Base-by-base conservation (phyloP, 2,329 filamentous ascomycete genomes). In the Ceratocystis papillata region DNA sequence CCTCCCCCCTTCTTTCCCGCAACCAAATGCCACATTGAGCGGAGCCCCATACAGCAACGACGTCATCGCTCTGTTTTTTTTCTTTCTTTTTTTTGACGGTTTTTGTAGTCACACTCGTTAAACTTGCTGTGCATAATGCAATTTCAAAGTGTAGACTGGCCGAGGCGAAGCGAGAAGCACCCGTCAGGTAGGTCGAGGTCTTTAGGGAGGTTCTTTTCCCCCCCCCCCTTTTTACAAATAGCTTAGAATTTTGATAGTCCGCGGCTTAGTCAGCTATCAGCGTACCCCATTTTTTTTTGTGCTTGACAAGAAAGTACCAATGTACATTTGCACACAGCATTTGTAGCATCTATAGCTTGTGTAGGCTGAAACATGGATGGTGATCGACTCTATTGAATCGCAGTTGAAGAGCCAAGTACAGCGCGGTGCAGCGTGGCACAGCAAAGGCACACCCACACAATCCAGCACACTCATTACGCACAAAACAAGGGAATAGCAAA, bases 271-370 rank as follows among this genome's bases (percentile, higher is more conserved):
- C 48, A 53, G 48, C 48, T 25, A 25, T 15, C 15, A 12, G 25
- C 8, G 25, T 20, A 12, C 8, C 20, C 48, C 48, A 53, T 2
- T 22, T 25, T 25, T 25, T 53, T n/a, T 22, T 25, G 20, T 53
- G 20, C 20, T 15, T 53, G 48, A 53, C 48, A 53, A 20, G 46
- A 50, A 50, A 50, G 46, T 50, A n/a, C 46, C 46, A 50, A 50
- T 7, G 46, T 50, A 50, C 46, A n/a, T 20, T 20, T 8, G 46
- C 22, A 22, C 46, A 50, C 46, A 50, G 22, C 46, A 50, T n/a
- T 50, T 50, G 17, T 20, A 50, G 46, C 46, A 50, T 8, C 17
- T 20, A 20, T 5, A 48, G 46, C 17, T 8, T 50, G 46, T 50
- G 46, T 4, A 50, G 46, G 46, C 46, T 50, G 22, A 50, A 50